Evolutionary conservation across 192 early-diverging fungal species (phyloP).

Genomic region (Dissophora ornata): DNA sequence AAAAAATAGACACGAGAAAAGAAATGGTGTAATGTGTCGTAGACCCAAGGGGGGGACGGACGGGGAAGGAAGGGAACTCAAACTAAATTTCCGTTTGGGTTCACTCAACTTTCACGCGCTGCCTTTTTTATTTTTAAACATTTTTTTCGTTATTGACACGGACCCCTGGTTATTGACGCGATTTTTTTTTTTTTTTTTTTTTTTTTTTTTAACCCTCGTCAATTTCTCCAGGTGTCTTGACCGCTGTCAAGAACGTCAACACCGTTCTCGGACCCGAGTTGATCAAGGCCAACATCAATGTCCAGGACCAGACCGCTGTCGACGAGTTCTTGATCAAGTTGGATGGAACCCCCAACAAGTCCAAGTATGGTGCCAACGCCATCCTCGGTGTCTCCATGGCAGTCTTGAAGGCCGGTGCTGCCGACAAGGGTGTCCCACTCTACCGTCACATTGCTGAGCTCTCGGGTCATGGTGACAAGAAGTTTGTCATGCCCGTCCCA

Average conservation of each 20-base stretch:
- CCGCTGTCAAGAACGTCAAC: conserved; percentile 94
- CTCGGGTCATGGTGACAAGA: conserved; percentile 77
- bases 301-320: conserved; percentile 87
- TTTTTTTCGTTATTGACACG: not conserved
- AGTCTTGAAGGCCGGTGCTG: conserved; percentile 94
- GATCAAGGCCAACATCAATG: conserved; percentile 81
- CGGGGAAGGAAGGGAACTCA: too few relatives aligned
- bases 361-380: conserved; percentile 96
- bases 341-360: conserved; percentile 97
- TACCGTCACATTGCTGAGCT: conserved; percentile 96
- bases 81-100: too few relatives aligned
- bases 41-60: too few relatives aligned
- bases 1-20: too few relatives aligned
- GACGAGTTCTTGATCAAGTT: conserved; percentile 93
- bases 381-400: conserved; percentile 98
- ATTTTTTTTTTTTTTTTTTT: too few relatives aligned
- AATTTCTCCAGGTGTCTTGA: conserved; percentile 78
- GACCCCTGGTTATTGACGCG: too few relatives aligned
- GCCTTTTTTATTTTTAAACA: too few relatives aligned
- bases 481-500: conserved; percentile 95
- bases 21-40: too few relatives aligned
- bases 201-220: too few relatives aligned
- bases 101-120: too few relatives aligned
- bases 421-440: conserved; percentile 92
- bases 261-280: conserved; percentile 87